These are phyloP conservation scores for Crithidia mellificae DNA, from an alignment of 208 protist genomes.

Conservation along the genomic window DNA sequence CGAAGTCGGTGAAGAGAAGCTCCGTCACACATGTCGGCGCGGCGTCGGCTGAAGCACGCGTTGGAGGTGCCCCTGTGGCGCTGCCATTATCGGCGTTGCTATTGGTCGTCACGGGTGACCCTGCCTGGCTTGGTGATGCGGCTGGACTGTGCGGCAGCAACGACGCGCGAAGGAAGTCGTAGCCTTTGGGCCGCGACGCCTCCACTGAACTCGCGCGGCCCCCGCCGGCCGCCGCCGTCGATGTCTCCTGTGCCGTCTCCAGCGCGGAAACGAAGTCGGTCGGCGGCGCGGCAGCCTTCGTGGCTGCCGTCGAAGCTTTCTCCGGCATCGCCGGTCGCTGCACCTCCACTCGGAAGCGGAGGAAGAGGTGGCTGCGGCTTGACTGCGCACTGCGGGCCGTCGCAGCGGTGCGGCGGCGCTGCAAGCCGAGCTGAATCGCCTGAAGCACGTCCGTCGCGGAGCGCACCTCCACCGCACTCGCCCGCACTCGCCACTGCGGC, in stretches of 20 bases:
- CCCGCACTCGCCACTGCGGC: constrained; percentile 31
- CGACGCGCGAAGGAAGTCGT: constrained; percentile 24
- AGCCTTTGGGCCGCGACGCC: constrained; percentile 18
- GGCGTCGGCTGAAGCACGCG: not conserved
- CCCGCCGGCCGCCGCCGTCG: not conserved
- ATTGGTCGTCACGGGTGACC: too few relatives aligned
- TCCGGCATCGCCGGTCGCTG: constrained; percentile 16
- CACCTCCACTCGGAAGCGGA: constrained; percentile 34
- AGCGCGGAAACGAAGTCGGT: not conserved
- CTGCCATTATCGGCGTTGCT: too few relatives aligned
- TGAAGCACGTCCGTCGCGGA: constrained; percentile 21
- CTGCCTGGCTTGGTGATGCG: too few relatives aligned
- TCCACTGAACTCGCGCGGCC: too few relatives aligned
- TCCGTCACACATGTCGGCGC: constrained; percentile 27
- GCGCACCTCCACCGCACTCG: constrained; percentile 32
- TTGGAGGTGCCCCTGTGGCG: too few relatives aligned
- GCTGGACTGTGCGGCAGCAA: too few relatives aligned
- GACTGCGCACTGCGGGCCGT: constrained; percentile 30
- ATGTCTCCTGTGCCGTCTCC: not conserved
- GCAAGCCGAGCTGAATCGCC: constrained; percentile 26
- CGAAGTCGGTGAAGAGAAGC: constrained; percentile 71
- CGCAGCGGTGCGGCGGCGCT: constrained; percentile 26
- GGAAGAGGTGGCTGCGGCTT: constrained; percentile 39
- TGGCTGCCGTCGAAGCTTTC: constrained; percentile 17
- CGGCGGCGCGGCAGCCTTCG: not conserved